phyloP scores from a whole-genome alignment of 805 yeast genomes.

The Barnettozyma pratensis region DNA sequence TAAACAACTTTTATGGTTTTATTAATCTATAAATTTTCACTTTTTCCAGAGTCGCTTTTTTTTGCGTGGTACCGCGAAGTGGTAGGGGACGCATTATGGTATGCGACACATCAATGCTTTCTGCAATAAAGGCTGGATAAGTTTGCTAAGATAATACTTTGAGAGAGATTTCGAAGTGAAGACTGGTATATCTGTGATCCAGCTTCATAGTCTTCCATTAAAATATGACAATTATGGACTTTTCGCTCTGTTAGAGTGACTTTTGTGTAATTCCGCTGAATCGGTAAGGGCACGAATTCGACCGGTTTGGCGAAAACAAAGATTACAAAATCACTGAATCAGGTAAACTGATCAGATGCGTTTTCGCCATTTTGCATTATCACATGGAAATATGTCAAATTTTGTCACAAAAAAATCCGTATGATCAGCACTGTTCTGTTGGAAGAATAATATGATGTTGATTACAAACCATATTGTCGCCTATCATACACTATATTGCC shows the following conservation, averaged over 20 bases:
- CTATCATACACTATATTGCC: too few species aligned
- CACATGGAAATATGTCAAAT: background rate
- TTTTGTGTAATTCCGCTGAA: too few species aligned
- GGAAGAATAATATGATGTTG: background rate
- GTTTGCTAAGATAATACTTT: too few species aligned
- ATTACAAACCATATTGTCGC: too few species aligned
- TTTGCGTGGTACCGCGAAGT: conserved; percentile 2
- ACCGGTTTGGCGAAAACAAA: too few species aligned
- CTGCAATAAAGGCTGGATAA: too few species aligned
- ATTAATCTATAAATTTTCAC: conserved; percentile 4
- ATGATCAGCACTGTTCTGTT: background rate
- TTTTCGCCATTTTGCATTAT: background rate
- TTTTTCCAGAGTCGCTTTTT: conserved; percentile 11
- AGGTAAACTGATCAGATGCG: background rate
- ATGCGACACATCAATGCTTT: background rate
- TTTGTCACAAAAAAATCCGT: background rate
- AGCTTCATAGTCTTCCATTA: too few species aligned
- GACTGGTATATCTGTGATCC: too few species aligned
- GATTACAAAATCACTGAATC: background rate
- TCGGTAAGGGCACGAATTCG: too few species aligned
- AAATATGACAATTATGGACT: too few species aligned
- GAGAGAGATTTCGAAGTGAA: too few species aligned
- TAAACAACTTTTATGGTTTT: background rate
- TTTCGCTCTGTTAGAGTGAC: too few species aligned
- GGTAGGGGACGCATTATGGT: conserved; percentile 1